Evolutionary conservation across 1,284 basidiomycete genomes (phyloP).

Genomic region (Ganoderma lingzhi): DNA sequence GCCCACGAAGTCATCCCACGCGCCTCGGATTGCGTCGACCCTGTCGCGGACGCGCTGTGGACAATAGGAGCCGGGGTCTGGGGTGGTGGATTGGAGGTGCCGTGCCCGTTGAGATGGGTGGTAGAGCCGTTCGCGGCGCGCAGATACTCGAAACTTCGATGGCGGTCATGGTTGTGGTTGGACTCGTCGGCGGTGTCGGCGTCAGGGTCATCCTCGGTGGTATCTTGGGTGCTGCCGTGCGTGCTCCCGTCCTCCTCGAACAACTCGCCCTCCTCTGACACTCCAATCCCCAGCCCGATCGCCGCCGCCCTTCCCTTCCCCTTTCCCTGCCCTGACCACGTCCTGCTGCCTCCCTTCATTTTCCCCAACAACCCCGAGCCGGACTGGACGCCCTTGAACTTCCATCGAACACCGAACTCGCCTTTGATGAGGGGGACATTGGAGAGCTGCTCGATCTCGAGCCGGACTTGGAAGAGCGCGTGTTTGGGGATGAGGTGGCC

Average conservation of each 20-base stretch:
- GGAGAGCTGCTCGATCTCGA: constrained; percentile 76
- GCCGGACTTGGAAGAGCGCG: constrained; percentile 70
- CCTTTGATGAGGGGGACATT: constrained; percentile 81
- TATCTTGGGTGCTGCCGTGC: constrained; percentile 33
- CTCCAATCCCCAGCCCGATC: constrained; percentile 30
- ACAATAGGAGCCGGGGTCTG: constrained; percentile 23
- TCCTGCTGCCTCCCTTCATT: constrained; percentile 44
- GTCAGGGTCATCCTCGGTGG: constrained; percentile 28
- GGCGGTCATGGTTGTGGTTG: constrained; percentile 18
- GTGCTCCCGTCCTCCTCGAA: constrained; percentile 32
- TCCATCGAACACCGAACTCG: constrained; percentile 80
- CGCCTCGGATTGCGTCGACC: constrained; percentile 38
- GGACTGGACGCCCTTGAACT: constrained; percentile 70
- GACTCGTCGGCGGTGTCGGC: constrained; percentile 11
- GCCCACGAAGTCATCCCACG: constrained; percentile 66
- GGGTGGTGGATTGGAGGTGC: constrained; percentile 18
- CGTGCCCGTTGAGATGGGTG: constrained; percentile 19
- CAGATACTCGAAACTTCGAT: constrained; percentile 20
- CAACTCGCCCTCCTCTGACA: constrained; percentile 28
- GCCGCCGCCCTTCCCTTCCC: constrained; percentile 46
- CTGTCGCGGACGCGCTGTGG: constrained; percentile 21
- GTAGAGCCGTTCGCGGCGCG: constrained; percentile 25
- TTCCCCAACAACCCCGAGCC: constrained; percentile 48
- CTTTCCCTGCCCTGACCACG: constrained; percentile 40
- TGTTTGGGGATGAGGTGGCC: constrained; percentile 63